Percentiles rank a stretch among this genome's conserved stretches.
Conservation (phyloP, 208 protist species). For the Trypanosoma mega region DNA sequence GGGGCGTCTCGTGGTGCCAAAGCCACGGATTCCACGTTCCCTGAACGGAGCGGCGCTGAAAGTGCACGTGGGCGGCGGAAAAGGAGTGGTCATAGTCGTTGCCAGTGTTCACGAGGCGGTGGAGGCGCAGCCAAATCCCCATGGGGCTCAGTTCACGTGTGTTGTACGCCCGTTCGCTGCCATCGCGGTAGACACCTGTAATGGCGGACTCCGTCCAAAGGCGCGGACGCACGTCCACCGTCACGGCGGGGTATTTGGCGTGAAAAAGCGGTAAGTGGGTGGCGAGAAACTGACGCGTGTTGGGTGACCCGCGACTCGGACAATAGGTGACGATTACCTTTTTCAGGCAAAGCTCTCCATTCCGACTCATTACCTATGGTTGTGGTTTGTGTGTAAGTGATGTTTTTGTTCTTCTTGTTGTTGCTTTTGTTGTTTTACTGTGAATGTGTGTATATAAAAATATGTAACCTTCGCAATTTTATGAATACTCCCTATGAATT, state of each 20-base stretch:
- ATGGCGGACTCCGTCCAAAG: constrained; percentile 73
- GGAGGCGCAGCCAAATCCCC: constrained; percentile 67
- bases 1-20: constrained; percentile 63
- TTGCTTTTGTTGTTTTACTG: too few relatives aligned
- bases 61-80: constrained; percentile 52
- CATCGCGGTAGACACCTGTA: constrained; percentile 85
- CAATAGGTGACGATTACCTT: constrained; percentile 85
- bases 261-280: constrained; percentile 73
- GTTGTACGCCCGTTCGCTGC: constrained; percentile 61
- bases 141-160: constrained; percentile 63
- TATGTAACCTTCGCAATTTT: too few relatives aligned
- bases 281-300: constrained; percentile 74
- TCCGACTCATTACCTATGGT: constrained; percentile 79
- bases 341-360: constrained; percentile 73
- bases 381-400: too few relatives aligned
- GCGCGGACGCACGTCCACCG: constrained; percentile 74
- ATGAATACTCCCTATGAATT: too few relatives aligned
- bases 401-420: too few relatives aligned
- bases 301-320: constrained; percentile 58
- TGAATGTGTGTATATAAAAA: too few relatives aligned
- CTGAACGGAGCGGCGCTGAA: constrained; percentile 71
- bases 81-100: constrained; percentile 78
- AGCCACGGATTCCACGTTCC: constrained; percentile 83
- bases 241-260: constrained; percentile 66
- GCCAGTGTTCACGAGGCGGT: constrained; percentile 72